Base-by-base conservation (phyloP, 345 rosid species). In the Excoecaria cochinchinensis region DNA sequence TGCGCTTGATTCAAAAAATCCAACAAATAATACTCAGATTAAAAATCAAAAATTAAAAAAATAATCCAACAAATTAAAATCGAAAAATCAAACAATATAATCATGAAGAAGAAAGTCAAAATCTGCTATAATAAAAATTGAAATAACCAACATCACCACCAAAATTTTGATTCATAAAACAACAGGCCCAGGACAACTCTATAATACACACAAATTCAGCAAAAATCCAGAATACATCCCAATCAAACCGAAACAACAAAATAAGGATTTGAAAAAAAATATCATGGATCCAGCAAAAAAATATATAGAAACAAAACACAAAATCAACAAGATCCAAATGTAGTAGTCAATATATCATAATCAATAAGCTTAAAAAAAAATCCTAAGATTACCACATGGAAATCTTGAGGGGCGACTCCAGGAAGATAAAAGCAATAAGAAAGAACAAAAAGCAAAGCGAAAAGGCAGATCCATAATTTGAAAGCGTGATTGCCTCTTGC, bases 381-480 rank as follows among this genome's bases (percentile, higher is more conserved):
- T 21, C 16, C 42, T n/a, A 16, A 53, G 57, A 76, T 42, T 63
- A 90, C 97, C 89, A 78, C 84, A 22, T 67, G 48, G 71, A 91
- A 91, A 73, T 89, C 94, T 73, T 80, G 77, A 38, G 97, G 97
- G 51, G 97, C 90, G 39, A 91, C 94, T 4, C 94, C 97, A 24
- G 97, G 97, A 69, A 91, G 92, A 75, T 91, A 91, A 77, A 91
- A 91, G 80, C 84, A 82, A 80, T 80, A 67, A 25, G 79, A 81
- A 47, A 65, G 73, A 48, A 70, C 59, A 44, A 57, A 48, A 6
- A 73, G 11, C 38, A 50, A 73, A 25, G 67, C 65, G 60, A 13
- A 72, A 8, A 25, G 39, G 5, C 38, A 48, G 69, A 50, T 46
- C 59, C 76, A 39, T 72, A 8, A 19, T 60, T 24, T 71, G 48